Percentiles rank a stretch among this genome's conserved stretches.
Evolutionary conservation across 1,284 basidiomycete species (phyloP).

Genomic region (Cystobasidiaceae sp.): DNA sequence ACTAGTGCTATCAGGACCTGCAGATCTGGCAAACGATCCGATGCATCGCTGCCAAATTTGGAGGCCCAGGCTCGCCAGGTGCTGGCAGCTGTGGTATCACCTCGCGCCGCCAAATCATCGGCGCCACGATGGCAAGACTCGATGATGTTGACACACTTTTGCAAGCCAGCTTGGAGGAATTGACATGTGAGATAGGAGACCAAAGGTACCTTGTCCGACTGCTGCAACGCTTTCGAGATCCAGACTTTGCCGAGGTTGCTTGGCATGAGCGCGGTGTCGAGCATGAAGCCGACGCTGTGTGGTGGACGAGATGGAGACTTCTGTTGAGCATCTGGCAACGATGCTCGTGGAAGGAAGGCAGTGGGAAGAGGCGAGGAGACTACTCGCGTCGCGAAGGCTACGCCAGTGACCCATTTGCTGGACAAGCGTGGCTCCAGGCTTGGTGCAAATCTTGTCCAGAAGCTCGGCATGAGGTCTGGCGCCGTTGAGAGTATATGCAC

Average conservation of each 20-base stretch:
- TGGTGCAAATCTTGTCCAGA: conserved; percentile 67
- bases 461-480: conserved; percentile 51
- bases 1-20: conserved; percentile 24
- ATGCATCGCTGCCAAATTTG: conserved; percentile 3
- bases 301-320: conserved; percentile 55
- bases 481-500: conserved; percentile 1
- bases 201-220: conserved; percentile 5
- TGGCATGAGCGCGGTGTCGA: conserved; percentile 19
- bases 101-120: neutral
- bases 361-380: conserved; percentile 68
- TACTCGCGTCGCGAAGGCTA: conserved; percentile 70
- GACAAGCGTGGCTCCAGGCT: conserved; percentile 80
- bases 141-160: conserved; percentile 5
- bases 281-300: neutral
- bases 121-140: neutral
- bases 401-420: conserved; percentile 81
- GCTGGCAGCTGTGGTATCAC: neutral
- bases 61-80: neutral
- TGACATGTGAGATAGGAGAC: conserved; percentile 24
- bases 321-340: neutral
- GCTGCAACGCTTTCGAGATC: conserved; percentile 25
- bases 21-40: conserved; percentile 21
- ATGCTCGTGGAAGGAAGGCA: no score
- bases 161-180: conserved; percentile 21
- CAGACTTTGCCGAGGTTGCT: conserved; percentile 6